Evolutionary conservation across 345 rosid species (phyloP).

Genomic region (Clausena lansium): DNA sequence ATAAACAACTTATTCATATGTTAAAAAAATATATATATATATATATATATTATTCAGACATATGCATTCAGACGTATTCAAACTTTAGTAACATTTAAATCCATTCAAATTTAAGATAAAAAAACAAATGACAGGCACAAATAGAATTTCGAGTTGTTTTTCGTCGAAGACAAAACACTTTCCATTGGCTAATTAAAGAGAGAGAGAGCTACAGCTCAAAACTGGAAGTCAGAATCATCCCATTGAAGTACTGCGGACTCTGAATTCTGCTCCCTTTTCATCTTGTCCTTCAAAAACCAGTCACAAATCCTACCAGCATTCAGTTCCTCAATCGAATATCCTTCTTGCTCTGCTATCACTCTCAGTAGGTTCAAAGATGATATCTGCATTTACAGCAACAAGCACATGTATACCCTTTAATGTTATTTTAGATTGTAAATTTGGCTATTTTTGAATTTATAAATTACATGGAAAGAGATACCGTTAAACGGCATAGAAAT

Average conservation of each 20-base stretch:
- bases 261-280: constrained; percentile 62
- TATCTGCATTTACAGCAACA: constrained; percentile 40
- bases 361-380: constrained; percentile 80
- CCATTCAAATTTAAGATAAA: too few species aligned
- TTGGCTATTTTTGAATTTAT: not conserved
- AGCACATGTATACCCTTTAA: not conserved
- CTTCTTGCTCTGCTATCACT: constrained; percentile 81
- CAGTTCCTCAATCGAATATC: constrained; percentile 73
- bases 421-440: not conserved
- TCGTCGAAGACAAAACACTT: not conserved
- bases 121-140: too few species aligned
- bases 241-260: constrained; percentile 88
- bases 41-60: too few species aligned
- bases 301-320: constrained; percentile 85
- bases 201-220: constrained; percentile 23
- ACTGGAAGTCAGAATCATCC: constrained; percentile 74
- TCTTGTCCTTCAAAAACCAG: constrained; percentile 84
- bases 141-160: not conserved
- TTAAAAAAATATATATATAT: too few species aligned
- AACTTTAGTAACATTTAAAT: too few species aligned
- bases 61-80: too few species aligned
- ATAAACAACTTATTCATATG: too few species aligned
- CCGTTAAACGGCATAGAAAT: constrained; percentile 88
- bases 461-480: constrained; percentile 12
- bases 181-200: not conserved